phyloP scores from a whole-genome alignment of 1,139 yeast species.

The Hansenula anomala region DNA sequence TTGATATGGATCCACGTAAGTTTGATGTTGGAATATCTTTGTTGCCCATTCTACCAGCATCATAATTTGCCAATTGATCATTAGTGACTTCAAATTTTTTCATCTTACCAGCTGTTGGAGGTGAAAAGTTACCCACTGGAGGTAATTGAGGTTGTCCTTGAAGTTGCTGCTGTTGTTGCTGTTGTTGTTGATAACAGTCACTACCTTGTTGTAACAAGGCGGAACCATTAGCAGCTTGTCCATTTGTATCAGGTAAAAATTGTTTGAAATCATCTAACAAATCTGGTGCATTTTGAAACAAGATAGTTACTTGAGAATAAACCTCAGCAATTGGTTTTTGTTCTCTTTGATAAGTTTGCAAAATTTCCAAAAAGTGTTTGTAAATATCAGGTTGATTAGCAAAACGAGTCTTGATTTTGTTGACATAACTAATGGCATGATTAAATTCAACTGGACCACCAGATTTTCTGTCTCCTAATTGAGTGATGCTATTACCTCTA shows the following conservation, averaged over 20 bases:
- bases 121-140: constrained; percentile 94
- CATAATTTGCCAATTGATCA: constrained; percentile 3
- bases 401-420: constrained; percentile 90
- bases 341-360: constrained; percentile 95
- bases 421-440: constrained; percentile 94
- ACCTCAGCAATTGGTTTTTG: constrained; percentile 94
- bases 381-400: constrained; percentile 94
- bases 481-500: constrained; percentile 18
- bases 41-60: constrained; percentile 15
- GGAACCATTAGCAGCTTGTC: constrained; percentile 9
- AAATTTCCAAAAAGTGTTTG: constrained; percentile 88
- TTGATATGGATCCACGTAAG: constrained; percentile 34
- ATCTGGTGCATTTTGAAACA: constrained; percentile 93
- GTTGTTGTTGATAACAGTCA: constrained; percentile 14
- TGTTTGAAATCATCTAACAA: constrained; percentile 90
- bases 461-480: constrained; percentile 24
- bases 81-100: constrained; percentile 9
- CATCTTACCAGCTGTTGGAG: constrained; percentile 42
- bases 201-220: no score
- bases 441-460: constrained; percentile 94
- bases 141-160: constrained; percentile 56
- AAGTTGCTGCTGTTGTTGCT: constrained; percentile 25
- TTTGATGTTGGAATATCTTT: constrained; percentile 32
- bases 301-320: constrained; percentile 83
- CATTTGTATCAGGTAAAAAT: constrained; percentile 86